A percentile compares a stretch with the other conserved stretches of the same genome.
These are phyloP conservation scores for Candida peoriensis DNA, from an alignment of 805 yeast genomes.

Conservation along the genomic window DNA sequence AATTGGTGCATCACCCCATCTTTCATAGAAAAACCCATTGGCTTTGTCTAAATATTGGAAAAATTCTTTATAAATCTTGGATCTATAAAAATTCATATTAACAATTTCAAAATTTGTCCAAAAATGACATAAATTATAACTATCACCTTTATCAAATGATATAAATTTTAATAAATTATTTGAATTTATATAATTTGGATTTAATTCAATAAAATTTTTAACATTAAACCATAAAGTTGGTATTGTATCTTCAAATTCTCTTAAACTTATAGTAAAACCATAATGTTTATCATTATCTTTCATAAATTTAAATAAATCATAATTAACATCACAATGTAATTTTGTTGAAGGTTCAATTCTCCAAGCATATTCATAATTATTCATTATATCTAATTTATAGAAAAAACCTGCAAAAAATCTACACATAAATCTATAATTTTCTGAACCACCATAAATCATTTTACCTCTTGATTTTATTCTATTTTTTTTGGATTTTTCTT, in stretches of 20 bases:
- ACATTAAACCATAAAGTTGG: slow-evolving; percentile 38
- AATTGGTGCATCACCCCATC: slow-evolving; percentile 94
- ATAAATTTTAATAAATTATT: slow-evolving; percentile 49
- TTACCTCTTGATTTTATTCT: slow-evolving; percentile 26
- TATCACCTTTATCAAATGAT: slow-evolving; percentile 38
- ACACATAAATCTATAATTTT: slow-evolving; percentile 60
- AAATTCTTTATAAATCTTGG: slow-evolving; percentile 39
- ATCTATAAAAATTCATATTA: slow-evolving; percentile 44
- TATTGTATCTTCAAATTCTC: slow-evolving; percentile 50
- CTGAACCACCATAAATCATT: slow-evolving; percentile 42
- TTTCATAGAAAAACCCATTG: slow-evolving; percentile 53
- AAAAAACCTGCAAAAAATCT: slow-evolving; percentile 68
- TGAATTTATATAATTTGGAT: slow-evolving; percentile 45
- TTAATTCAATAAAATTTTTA: slow-evolving; percentile 36
- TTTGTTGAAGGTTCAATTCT: slow-evolving; percentile 57
- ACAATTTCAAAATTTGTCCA: slow-evolving; percentile 64
- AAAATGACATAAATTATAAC: slow-evolving; percentile 55
- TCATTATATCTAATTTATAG: slow-evolving; percentile 40
- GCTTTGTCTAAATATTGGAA: slow-evolving; percentile 41
- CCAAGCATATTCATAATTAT: slow-evolving; percentile 50
- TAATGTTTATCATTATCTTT: slow-evolving; percentile 58
- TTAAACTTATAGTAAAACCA: slow-evolving; percentile 70
- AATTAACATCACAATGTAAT: slow-evolving; percentile 52
- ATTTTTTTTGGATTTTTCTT: slow-evolving; percentile 26
- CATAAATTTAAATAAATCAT: slow-evolving; percentile 55